A percentile compares a stretch with the other conserved stretches of the same genome.
phyloP scores from a whole-genome alignment of 2,329 filamentous ascomycete genomes.

The Fusarium hostae region DNA sequence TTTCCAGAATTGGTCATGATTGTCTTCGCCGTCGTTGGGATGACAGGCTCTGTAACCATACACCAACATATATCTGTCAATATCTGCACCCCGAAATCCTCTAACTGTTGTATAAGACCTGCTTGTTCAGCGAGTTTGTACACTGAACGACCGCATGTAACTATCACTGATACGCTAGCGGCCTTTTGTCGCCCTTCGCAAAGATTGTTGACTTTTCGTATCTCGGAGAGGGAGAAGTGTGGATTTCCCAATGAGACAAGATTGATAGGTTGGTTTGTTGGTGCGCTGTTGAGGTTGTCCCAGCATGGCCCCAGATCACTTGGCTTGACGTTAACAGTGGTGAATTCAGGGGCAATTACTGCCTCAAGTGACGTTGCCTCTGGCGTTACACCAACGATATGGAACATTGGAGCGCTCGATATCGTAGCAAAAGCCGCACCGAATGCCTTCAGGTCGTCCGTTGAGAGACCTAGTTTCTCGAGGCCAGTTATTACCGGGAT shows the following conservation, averaged over 20 bases:
- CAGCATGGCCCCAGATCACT: constrained; percentile 5
- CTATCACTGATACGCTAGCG: not conserved
- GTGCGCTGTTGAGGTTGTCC: constrained; percentile 23
- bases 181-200: constrained; percentile 2
- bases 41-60: constrained; percentile 24
- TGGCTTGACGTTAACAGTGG: not conserved
- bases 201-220: constrained; percentile 2
- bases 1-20: constrained; percentile 39
- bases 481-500: constrained; percentile 33
- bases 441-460: constrained; percentile 38
- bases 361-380: constrained; percentile 20
- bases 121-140: constrained; percentile 32
- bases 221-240: constrained; percentile 30
- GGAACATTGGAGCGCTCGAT: constrained; percentile 39
- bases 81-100: constrained; percentile 21
- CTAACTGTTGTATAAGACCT: constrained; percentile 11
- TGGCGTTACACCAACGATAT: constrained; percentile 32
- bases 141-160: constrained; percentile 21
- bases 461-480: constrained; percentile 4
- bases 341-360: not conserved
- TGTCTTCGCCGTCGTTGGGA: constrained; percentile 1
- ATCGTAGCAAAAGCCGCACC: constrained; percentile 34
- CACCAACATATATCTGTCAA: constrained; percentile 35
- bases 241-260: constrained; percentile 34
- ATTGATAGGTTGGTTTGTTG: constrained; percentile 2